Conservation (phyloP, 1,284 basidiomycete genomes). For the Psilocybe mexicana region DNA sequence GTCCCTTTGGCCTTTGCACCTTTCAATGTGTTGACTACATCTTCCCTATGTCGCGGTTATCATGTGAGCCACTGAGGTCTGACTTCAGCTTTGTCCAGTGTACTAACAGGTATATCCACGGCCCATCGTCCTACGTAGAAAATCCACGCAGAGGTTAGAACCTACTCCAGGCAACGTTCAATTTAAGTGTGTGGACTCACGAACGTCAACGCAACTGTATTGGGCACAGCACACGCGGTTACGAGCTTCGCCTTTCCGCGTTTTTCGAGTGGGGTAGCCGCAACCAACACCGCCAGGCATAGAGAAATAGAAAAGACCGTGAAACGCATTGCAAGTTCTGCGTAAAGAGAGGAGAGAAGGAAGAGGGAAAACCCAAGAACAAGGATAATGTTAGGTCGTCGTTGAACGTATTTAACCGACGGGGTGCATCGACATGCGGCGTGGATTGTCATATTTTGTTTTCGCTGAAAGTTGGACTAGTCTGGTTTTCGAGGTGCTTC, state of each 20-base stretch:
- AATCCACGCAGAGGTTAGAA: not conserved
- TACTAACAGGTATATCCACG: conserved; percentile 20
- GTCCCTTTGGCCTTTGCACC: conserved; percentile 45
- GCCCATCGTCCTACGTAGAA: conserved; percentile 26
- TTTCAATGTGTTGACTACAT: conserved; percentile 40
- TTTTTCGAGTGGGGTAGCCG: not conserved
- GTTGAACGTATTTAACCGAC: not conserved
- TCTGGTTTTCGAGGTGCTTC: not conserved
- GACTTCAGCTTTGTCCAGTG: not conserved
- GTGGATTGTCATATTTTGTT: not conserved
- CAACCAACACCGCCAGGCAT: not conserved
- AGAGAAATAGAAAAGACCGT: not conserved
- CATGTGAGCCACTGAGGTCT: too few relatives aligned
- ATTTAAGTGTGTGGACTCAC: conserved; percentile 16
- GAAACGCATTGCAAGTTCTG: not conserved
- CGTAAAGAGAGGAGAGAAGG: not conserved
- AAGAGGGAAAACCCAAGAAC: not conserved
- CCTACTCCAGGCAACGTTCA: not conserved
- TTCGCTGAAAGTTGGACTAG: not conserved
- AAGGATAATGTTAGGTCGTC: too few relatives aligned
- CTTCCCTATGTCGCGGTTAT: conserved; percentile 24
- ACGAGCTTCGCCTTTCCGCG: conserved; percentile 20
- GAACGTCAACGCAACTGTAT: conserved; percentile 30
- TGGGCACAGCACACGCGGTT: conserved; percentile 22
- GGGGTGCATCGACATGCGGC: not conserved